Base-by-base conservation (phyloP, 2,329 filamentous ascomycete genomes). In the Phyllosticta citriasiana region DNA sequence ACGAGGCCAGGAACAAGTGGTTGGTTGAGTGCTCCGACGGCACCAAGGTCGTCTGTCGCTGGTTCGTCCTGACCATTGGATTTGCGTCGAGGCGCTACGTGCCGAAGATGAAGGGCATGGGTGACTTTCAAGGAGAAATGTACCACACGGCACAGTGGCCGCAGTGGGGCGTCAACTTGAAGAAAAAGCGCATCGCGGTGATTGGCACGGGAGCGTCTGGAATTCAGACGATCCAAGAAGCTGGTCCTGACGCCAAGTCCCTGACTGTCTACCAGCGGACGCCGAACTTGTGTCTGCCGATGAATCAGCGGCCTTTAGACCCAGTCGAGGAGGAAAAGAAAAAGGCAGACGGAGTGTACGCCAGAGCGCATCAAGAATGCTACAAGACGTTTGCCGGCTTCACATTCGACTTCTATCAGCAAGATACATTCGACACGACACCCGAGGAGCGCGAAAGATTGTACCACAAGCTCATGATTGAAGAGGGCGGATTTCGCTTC, bases 21-120 rank as follows among this genome's bases (percentile, higher is more conserved):
- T 0, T 65, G 67, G 30, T 84, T 80, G 82, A 72, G 68, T 0
- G 66, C 83, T 14, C 70, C 63, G 7, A 79, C 77, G 0, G 72
- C 72, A 8, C 73, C 74, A 30, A 79, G 79, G 2, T 64, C 69
- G 78, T 14, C 65, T 79, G 58, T 70, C 72, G 27, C 73, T 72
- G 35, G 76, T 73, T n/a, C 78, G 78, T n/a, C 77, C 76, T 65
- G 73, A 10, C 73, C 74, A 5, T 77, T 77, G 64, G 70, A 70
- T 0, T 64, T 59, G 58, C 58, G 22, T 53, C 52, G 6, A 55
- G 55, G 53, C 53, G 53, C 19, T 71, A 78, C 59, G 68, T 74
- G 22, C 76, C 77, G 0, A 65, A 68, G 8, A 72, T 67, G 63
- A 59, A 66, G 0, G 77, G 76, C 0, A 60, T 72, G 9, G 47